A percentile compares a stretch with the other conserved stretches of the same genome.
Conservation (phyloP, 108 stramenopile species). For the Nitzschia sp. region DNA sequence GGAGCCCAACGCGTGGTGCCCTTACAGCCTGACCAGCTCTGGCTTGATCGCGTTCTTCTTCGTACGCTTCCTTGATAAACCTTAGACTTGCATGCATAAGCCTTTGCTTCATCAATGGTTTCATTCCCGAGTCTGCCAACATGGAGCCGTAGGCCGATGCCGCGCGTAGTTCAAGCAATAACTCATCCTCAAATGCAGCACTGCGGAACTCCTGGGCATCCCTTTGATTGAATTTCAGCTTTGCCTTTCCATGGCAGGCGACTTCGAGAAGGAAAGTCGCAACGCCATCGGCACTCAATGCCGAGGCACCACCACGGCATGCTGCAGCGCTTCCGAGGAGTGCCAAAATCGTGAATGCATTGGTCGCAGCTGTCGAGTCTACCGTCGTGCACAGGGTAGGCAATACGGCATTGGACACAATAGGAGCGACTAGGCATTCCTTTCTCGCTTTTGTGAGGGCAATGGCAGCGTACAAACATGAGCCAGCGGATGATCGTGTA, state of each 20-base stretch:
- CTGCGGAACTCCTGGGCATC: background rate
- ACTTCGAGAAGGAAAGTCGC: constrained; percentile 61
- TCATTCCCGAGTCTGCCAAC: constrained; percentile 14
- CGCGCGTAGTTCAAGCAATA: constrained; percentile 7
- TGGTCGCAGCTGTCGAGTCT: background rate
- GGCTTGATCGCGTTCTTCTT: constrained; percentile 1
- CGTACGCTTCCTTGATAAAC: constrained; percentile 19
- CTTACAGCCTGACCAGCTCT: background rate
- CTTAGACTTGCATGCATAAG: constrained; percentile 31
- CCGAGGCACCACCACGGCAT: constrained; percentile 55
- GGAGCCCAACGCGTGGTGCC: constrained; percentile 7
- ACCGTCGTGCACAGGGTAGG: constrained; percentile 3
- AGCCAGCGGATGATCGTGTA: constrained; percentile 57
- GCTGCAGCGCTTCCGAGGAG: constrained; percentile 55
- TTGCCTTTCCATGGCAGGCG: constrained; percentile 51
- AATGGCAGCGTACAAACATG: constrained; percentile 52
- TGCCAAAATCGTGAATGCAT: constrained; percentile 21
- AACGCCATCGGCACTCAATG: constrained; percentile 50
- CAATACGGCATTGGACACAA: background rate
- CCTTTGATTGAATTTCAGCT: constrained; percentile 11
- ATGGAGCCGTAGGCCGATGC: constrained; percentile 48
- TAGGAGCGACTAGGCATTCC: constrained; percentile 18
- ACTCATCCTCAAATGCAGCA: constrained; percentile 13
- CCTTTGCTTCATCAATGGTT: constrained; percentile 51
- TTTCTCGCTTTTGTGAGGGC: constrained; percentile 7